Evolutionary conservation across 2,329 filamentous ascomycete species (phyloP), one percentile per base, ranked within the genome.

Genomic region (Dothiorella sarmentorum): DNA sequence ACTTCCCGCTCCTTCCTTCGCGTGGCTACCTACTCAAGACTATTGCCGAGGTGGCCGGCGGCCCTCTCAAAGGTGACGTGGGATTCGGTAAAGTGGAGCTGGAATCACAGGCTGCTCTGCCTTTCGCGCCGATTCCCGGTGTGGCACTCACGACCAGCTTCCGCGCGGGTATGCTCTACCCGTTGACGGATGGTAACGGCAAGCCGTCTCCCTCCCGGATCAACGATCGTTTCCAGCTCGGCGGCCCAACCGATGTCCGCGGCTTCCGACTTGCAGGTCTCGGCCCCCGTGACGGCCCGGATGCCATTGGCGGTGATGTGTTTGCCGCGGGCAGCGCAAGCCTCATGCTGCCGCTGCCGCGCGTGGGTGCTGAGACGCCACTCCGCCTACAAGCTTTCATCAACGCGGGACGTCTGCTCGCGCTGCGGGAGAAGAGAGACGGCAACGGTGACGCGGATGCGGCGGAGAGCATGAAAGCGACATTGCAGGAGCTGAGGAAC

Each of bases 221-320:
- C 68, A 97, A 95, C 70, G 94, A 99, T 73, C 90, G 94, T 43
- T 99, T 99, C 78, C 86, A 91, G 68, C 88, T 99, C 29, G 94
- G 94, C 42, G 94, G 94, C 0, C 93, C 94, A 3, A 96, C 91
- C 3, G 93, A 96, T 69, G 90, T 99, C 13, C 89, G 94, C 58
- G 94, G 94, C 2, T 99, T 99, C 80, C 87, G 91, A 60, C 83
- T 96, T 20, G 89, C 88, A 18, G 94, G 94, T 1, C 81, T 99
- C 5, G 94, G 94, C 7, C 92, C 94, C 3, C 88, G 89, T 63
- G 93, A 97, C 68, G 90, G 91, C 1, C 73, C 79, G 17, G 93
- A 99, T 74, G 86, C 92, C 0, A 85, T 96, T 0, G 94, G 94
- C 11, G 94, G 94, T 22, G 94, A 99, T 71, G 77, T 96, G 10